Evolutionary conservation across 208 protist genomes (phyloP).

Genomic region (Acanthamoeba divionensis): DNA sequence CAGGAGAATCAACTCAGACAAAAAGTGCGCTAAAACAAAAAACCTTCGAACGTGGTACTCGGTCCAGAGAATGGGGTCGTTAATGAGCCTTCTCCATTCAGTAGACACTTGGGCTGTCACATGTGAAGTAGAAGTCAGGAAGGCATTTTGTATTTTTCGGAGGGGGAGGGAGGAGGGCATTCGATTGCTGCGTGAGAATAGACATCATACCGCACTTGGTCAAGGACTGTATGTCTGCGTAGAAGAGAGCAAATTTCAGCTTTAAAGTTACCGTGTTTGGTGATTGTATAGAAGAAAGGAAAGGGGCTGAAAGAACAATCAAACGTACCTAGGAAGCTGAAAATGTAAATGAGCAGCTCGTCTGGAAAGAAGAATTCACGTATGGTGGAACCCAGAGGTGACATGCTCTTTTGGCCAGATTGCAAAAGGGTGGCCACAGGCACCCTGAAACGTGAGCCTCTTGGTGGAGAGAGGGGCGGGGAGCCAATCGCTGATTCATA

Average conservation of each 20-base stretch:
- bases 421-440: slow-evolving; percentile 7
- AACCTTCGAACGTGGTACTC: not conserved
- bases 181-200: no score
- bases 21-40: not conserved
- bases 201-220: slow-evolving; percentile 37
- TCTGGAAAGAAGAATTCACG: slow-evolving; percentile 47
- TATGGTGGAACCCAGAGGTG: slow-evolving; percentile 21
- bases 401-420: slow-evolving; percentile 36
- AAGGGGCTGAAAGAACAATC: no score
- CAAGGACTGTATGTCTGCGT: slow-evolving; percentile 48
- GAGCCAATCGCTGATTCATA: not conserved
- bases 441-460: not conserved
- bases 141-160: no score
- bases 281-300: no score
- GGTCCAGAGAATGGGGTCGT: slow-evolving; percentile 25
- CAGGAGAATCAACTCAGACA: not conserved
- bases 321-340: slow-evolving; percentile 52
- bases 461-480: not conserved
- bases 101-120: slow-evolving; percentile 35
- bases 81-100: slow-evolving; percentile 33
- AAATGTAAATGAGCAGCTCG: slow-evolving; percentile 47
- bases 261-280: no score
- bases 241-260: no score
- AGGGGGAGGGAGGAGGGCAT: not conserved
- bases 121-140: not conserved